A percentile compares a stretch with the other conserved stretches of the same genome.
Evolutionary conservation across 495 filamentous ascomycete species (phyloP).

Genomic region (Neurospora pannonica): DNA sequence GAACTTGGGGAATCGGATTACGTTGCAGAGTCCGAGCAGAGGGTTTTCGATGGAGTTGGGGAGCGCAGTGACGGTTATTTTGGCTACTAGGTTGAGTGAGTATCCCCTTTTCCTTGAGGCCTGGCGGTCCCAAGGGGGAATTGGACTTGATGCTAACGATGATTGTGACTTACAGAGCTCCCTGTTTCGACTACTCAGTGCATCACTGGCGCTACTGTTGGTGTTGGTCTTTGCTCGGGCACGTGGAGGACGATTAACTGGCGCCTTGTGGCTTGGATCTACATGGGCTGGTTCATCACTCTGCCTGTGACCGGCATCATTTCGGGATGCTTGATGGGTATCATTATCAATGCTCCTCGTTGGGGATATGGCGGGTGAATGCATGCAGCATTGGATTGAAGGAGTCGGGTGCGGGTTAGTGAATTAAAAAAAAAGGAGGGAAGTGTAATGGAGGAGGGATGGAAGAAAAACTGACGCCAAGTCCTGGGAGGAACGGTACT

Average conservation of each 20-base stretch:
- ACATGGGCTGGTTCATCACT: constrained; percentile 49
- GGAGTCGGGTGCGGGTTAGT: not conserved
- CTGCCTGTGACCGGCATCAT: constrained; percentile 47
- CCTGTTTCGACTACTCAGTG: constrained; percentile 54
- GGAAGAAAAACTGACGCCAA: not conserved
- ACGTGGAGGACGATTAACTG: constrained; percentile 50
- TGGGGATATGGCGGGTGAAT: constrained; percentile 8
- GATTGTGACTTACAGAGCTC: constrained; percentile 20
- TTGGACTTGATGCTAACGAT: not conserved
- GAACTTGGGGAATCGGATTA: constrained; percentile 60
- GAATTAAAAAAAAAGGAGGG: not conserved
- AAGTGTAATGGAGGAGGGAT: not conserved
- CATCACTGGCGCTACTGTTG: constrained; percentile 51
- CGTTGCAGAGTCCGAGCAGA: constrained; percentile 56
- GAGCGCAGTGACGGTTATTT: constrained; percentile 55
- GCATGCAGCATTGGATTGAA: not conserved
- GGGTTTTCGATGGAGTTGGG: constrained; percentile 64
- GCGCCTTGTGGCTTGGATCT: constrained; percentile 48
- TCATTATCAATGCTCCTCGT: constrained; percentile 47
- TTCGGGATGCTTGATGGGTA: constrained; percentile 45
- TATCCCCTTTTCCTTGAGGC: not conserved
- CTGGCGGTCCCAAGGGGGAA: no score
- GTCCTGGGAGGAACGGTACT: not conserved
- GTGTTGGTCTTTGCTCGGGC: constrained; percentile 52
- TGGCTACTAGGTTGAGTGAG: constrained; percentile 49